Base-by-base conservation (phyloP, 2,329 filamentous ascomycete genomes). In the Neurospora crassa region DNA sequence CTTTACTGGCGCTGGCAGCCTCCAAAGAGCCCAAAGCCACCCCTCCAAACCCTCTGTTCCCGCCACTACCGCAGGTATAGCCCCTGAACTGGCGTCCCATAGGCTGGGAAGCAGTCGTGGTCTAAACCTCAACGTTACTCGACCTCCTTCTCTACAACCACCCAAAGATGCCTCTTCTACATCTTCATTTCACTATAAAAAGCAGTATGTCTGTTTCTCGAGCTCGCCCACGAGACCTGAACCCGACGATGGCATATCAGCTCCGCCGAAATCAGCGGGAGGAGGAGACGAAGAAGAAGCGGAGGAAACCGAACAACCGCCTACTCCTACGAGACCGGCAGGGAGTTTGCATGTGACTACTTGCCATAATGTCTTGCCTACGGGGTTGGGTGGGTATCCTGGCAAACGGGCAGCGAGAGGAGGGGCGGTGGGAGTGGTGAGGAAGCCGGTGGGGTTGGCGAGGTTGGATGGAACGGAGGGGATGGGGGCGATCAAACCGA, bases 131-230 rank as follows among this genome's bases (percentile, higher is more conserved):
- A 74, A 8, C 24, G 53, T 81, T 12, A 76, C 76, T 24, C 81
- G 79, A 37, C 82, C 82, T 73, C 69, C 53, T 11, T 71, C 76
- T 68, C 74, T 63, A 3, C 53, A 63, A 63, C 53, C 53, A n/a
- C 3, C 24, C 16, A 34, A 63, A 29, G 53, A 34, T 1, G 18
- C 47, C 1, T 34, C 53, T 7, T 59, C 47, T 11, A 7, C 24
- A 0, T 16, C 53, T 10, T 16, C 14, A 1, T 34, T 63, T 18
- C 53, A 63, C 0, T 63, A 18, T 8, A 63, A 63, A 70, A 85
- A 84, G 69, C 79, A 80, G 8, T 91, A 92, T 74, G 78, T 83
- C 0, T 85, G 84, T 73, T 88, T 89, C 76, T 89, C 87, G 0
- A 89, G 87, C 79, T 88, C 87, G 20, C 87, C 88, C 4, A 75